phyloP scores from a whole-genome alignment of 768 basidiomycete species.

The Leccinum sublutescens region DNA sequence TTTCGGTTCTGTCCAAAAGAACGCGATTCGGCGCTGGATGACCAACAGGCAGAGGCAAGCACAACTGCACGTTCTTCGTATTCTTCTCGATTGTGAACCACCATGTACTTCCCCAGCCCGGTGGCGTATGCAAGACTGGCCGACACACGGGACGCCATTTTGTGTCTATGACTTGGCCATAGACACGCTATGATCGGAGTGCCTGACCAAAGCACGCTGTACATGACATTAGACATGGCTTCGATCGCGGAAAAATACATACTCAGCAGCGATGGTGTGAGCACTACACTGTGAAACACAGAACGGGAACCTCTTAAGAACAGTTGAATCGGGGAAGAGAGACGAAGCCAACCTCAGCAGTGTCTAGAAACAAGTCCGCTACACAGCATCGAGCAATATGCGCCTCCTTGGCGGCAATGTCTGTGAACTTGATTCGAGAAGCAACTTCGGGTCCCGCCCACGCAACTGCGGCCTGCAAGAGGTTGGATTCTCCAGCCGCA shows the following conservation, averaged over 20 bases:
- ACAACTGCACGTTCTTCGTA: constrained; percentile 47
- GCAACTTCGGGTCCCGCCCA: constrained; percentile 50
- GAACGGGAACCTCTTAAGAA: neutral
- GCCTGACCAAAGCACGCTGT: constrained; percentile 50
- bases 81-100: constrained; percentile 40
- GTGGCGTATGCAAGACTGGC: constrained; percentile 49
- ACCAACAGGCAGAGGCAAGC: constrained; percentile 34
- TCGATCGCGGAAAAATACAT: constrained; percentile 12
- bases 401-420: constrained; percentile 45
- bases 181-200: constrained; percentile 48
- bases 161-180: constrained; percentile 44
- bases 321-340: neutral
- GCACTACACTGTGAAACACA: constrained; percentile 43
- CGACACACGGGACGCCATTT: constrained; percentile 52
- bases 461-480: constrained; percentile 38
- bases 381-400: constrained; percentile 46
- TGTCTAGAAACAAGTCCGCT: constrained; percentile 53
- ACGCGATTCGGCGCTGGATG: constrained; percentile 9
- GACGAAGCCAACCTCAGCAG: constrained; percentile 40
- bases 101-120: constrained; percentile 47
- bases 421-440: constrained; percentile 46
- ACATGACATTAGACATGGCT: constrained; percentile 1
- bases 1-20: neutral
- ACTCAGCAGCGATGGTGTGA: constrained; percentile 52
- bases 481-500: constrained; percentile 43